Percentiles rank a stretch among this genome's conserved stretches.
Evolutionary conservation across 192 early-diverging fungal species (phyloP).

Genomic region (Linnemannia elongata): DNA sequence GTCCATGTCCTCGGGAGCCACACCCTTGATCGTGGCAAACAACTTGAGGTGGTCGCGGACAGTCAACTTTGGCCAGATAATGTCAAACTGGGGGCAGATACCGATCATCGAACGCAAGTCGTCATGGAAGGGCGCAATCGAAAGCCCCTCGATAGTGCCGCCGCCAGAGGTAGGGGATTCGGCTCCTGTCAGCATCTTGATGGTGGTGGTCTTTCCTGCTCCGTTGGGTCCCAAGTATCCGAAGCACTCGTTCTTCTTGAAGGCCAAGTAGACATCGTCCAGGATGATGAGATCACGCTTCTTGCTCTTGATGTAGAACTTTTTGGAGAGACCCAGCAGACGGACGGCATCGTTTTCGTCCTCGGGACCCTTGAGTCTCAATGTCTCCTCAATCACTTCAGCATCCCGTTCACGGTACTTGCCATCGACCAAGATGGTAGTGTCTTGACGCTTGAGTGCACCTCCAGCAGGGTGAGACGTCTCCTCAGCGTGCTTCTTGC

Average conservation of each 20-base stretch:
- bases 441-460: slow-evolving; percentile 2
- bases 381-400: slow-evolving; percentile 44
- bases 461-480: background rate
- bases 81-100: slow-evolving; percentile 60
- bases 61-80: slow-evolving; percentile 54
- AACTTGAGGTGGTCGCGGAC: slow-evolving; percentile 59
- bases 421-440: slow-evolving; percentile 31
- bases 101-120: slow-evolving; percentile 58
- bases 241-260: slow-evolving; percentile 64
- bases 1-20: slow-evolving; percentile 33
- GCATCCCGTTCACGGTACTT: slow-evolving; percentile 48
- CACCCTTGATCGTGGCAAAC: slow-evolving; percentile 59
- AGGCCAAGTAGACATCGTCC: slow-evolving; percentile 59
- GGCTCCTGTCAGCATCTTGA: slow-evolving; percentile 58
- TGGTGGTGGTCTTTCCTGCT: slow-evolving; percentile 68
- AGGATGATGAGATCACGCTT: slow-evolving; percentile 49
- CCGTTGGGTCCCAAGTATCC: slow-evolving; percentile 73
- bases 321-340: slow-evolving; percentile 47
- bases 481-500: background rate
- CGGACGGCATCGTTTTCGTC: slow-evolving; percentile 54
- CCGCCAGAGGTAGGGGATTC: slow-evolving; percentile 50
- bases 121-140: slow-evolving; percentile 48
- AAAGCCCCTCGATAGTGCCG: slow-evolving; percentile 43
- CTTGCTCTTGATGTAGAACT: slow-evolving; percentile 28
- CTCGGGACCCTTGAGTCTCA: slow-evolving; percentile 26